Percentiles rank a stretch among this genome's conserved stretches.
phyloP scores from a whole-genome alignment of 2,329 filamentous ascomycete species.

The Sarocladium brachiariae region DNA sequence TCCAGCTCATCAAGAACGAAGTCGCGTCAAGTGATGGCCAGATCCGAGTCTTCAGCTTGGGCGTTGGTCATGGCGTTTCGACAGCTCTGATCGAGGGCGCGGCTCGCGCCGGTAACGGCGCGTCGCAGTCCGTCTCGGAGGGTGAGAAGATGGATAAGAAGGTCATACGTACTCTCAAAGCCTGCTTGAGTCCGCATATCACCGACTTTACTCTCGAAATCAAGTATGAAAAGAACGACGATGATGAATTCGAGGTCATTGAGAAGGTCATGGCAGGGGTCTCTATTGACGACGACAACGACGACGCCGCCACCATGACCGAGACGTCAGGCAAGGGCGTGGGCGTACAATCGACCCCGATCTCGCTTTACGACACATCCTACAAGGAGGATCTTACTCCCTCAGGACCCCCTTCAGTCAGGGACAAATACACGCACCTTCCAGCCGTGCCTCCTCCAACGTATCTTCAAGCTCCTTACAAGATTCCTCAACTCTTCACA shows the following conservation, averaged over 20 bases:
- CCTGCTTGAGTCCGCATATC: conserved; percentile 59
- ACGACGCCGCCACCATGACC: conserved; percentile 9
- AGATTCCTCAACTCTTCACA: conserved; percentile 58
- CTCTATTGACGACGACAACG: conserved; percentile 24
- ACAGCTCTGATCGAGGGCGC: conserved; percentile 48
- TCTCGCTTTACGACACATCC: conserved; percentile 53
- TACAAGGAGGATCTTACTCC: conserved; percentile 35
- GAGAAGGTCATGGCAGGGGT: conserved; percentile 45
- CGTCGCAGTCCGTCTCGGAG: conserved; percentile 54
- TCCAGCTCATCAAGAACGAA: conserved; percentile 36
- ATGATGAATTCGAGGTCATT: conserved; percentile 56
- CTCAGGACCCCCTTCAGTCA: conserved; percentile 15
- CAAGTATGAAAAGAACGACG: conserved; percentile 38
- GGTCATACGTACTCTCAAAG: conserved; percentile 68
- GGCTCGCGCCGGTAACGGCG: conserved; percentile 47
- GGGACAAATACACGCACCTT: conserved; percentile 40
- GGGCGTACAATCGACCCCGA: conserved; percentile 29
- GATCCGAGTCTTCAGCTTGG: conserved; percentile 47
- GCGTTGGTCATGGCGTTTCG: conserved; percentile 44
- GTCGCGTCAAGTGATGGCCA: conserved; percentile 32
- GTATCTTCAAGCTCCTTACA: conserved; percentile 56
- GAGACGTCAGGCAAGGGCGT: conserved; percentile 12
- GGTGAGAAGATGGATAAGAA: conserved; percentile 62
- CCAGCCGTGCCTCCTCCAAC: conserved; percentile 46
- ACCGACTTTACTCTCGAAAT: conserved; percentile 58